Evolutionary conservation across 2,329 filamentous ascomycete species (phyloP).

Genomic region (Talaromyces verruculosus): DNA sequence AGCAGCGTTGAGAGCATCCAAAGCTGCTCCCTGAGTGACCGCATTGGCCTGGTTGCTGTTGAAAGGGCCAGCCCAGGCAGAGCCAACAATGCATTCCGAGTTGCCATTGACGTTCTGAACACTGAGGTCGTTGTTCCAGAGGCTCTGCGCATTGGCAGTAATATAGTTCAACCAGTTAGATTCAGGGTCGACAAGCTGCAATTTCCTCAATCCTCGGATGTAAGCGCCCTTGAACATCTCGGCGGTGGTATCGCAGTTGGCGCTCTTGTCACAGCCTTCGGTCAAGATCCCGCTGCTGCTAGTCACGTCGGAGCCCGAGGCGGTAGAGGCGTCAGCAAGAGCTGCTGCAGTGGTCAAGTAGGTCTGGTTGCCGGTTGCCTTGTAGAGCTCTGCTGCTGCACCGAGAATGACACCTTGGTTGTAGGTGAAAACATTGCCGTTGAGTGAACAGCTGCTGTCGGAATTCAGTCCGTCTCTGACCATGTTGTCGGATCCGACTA

Average conservation of each 20-base stretch:
- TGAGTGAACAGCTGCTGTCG: slow-evolving; percentile 11
- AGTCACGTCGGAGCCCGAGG: slow-evolving; percentile 23
- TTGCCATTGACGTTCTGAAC: slow-evolving; percentile 14
- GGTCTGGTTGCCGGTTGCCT: slow-evolving; percentile 12
- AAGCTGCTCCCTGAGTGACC: slow-evolving; percentile 17
- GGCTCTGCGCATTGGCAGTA: slow-evolving; percentile 60
- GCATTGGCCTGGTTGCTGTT: slow-evolving; percentile 5
- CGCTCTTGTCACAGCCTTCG: slow-evolving; percentile 52
- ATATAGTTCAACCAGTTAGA: slow-evolving; percentile 55
- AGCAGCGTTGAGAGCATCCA: slow-evolving; percentile 22
- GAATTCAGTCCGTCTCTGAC: slow-evolving; percentile 16
- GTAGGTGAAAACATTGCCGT: slow-evolving; percentile 12
- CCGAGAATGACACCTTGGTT: slow-evolving; percentile 22
- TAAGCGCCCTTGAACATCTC: slow-evolving; percentile 70
- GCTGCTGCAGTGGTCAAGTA: slow-evolving; percentile 42
- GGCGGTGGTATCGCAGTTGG: slow-evolving; percentile 42
- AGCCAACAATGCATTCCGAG: slow-evolving; percentile 14
- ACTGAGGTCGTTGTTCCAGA: slow-evolving; percentile 57
- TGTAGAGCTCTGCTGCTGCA: slow-evolving; percentile 20
- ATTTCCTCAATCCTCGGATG: slow-evolving; percentile 58
- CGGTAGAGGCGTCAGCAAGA: slow-evolving; percentile 54
- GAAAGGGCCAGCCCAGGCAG: slow-evolving; percentile 23
- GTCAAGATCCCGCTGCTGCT: slow-evolving; percentile 47
- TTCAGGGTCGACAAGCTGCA: slow-evolving; percentile 53
- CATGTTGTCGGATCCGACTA: slow-evolving; percentile 15